Conservation (phyloP, 495 filamentous ascomycete genomes). For the Tuber umbilicatum region DNA sequence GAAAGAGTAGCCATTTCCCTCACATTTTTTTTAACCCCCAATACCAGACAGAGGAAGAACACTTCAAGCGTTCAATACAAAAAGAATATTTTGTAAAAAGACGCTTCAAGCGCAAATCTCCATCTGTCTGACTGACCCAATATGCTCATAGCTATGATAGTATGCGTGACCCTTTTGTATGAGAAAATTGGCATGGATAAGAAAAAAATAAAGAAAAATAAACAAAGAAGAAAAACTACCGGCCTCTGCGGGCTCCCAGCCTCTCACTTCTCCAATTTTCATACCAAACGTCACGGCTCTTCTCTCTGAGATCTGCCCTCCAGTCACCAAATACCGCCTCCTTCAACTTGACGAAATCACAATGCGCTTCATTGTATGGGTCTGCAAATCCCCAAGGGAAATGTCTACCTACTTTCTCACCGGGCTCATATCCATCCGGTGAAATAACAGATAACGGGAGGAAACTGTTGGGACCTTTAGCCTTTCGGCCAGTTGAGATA, state of each 20-base stretch:
- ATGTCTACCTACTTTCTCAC: slow-evolving; percentile 63
- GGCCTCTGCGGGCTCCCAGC: slow-evolving; percentile 42
- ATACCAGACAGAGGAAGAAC: slow-evolving; percentile 3
- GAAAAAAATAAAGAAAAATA: slow-evolving; percentile 19
- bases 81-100: slow-evolving; percentile 5
- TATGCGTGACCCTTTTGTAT: not conserved
- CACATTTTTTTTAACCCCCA: not conserved
- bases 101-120: not conserved
- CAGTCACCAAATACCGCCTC: slow-evolving; percentile 90
- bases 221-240: slow-evolving; percentile 9
- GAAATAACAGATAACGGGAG: slow-evolving; percentile 90
- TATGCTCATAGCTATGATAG: not conserved
- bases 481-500: slow-evolving; percentile 34
- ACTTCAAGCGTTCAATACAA: slow-evolving; percentile 1
- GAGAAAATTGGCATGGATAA: slow-evolving; percentile 14
- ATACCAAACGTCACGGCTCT: slow-evolving; percentile 89
- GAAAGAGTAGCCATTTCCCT: not conserved
- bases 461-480: slow-evolving; percentile 45
- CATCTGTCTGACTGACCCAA: not conserved
- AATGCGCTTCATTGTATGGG: slow-evolving; percentile 82
- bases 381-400: slow-evolving; percentile 98
- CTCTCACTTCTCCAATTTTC: slow-evolving; percentile 87
- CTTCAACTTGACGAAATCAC: slow-evolving; percentile 86
- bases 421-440: slow-evolving; percentile 80
- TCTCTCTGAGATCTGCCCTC: slow-evolving; percentile 83